These are phyloP conservation scores for Colletotrichum sp. DNA, from an alignment of 2,329 filamentous ascomycete genomes.

Conservation along the genomic window DNA sequence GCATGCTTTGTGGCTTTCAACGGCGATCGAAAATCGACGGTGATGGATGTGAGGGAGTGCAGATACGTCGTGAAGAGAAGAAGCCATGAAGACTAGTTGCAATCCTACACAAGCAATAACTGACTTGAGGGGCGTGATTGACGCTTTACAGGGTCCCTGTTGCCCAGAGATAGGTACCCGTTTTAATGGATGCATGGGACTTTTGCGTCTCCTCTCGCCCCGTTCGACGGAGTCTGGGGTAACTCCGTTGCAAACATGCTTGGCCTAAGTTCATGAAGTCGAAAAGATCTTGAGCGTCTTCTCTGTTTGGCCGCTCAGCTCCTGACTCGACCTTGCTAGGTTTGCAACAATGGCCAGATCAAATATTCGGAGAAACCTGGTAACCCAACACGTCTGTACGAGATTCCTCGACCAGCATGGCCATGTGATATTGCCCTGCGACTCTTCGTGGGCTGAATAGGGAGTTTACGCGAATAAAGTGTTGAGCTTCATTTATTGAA, in stretches of 20 bases:
- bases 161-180: background rate
- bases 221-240: background rate
- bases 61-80: background rate
- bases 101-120: background rate
- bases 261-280: background rate
- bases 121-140: background rate
- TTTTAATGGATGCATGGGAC: background rate
- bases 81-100: background rate
- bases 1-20: background rate
- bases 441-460: background rate
- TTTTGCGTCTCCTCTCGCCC: background rate
- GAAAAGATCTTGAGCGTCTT: fast-evolving
- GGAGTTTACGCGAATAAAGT: background rate
- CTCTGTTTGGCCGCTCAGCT: background rate
- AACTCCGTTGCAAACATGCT: background rate
- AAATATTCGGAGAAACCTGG: background rate
- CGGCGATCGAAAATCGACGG: background rate
- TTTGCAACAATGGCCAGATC: background rate
- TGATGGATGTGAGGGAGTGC: background rate
- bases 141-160: background rate
- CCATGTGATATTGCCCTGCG: background rate
- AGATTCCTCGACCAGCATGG: background rate
- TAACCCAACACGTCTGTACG: background rate
- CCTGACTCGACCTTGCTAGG: background rate
- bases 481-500: background rate